Percentiles rank a stretch among this genome's conserved stretches.
phyloP scores from a whole-genome alignment of 768 basidiomycete species.

The Tricholoma matsutake region DNA sequence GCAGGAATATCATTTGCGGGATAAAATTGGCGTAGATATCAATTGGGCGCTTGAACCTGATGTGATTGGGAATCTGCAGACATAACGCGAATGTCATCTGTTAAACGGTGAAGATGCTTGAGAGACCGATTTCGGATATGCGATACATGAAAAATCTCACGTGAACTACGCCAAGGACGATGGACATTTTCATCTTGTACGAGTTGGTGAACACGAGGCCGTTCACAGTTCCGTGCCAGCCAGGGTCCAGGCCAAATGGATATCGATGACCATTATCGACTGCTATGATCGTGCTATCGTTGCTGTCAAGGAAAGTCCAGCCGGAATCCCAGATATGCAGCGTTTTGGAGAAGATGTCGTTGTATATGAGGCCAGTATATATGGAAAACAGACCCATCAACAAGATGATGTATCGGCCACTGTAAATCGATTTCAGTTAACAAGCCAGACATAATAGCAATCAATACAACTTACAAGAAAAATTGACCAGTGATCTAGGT shows the following conservation, averaged over 20 bases:
- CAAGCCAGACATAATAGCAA: conserved; percentile 2
- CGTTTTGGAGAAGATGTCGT: conserved; percentile 96
- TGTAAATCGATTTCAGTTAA: conserved; percentile 30
- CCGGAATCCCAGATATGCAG: conserved; percentile 85
- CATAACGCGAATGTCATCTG: conserved; percentile 99
- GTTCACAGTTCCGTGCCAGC: conserved; percentile 94
- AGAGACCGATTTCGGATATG: conserved; percentile 1
- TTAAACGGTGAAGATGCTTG: conserved; percentile 8
- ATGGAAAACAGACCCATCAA: conserved; percentile 98
- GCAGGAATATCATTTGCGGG: conserved; percentile 95
- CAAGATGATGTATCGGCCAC: conserved; percentile 97
- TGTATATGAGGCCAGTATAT: conserved; percentile 97
- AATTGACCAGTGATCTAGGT: conserved; percentile 78
- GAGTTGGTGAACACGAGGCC: conserved; percentile 93
- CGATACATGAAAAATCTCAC: conserved; percentile 44
- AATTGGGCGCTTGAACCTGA: conserved; percentile 83
- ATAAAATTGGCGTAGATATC: conserved; percentile 95
- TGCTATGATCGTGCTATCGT: conserved; percentile 43
- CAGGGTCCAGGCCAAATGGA: conserved; percentile 91
- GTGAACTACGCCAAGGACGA: conserved; percentile 94
- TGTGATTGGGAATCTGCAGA: conserved; percentile 92
- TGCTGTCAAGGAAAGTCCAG: conserved; percentile 69
- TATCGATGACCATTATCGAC: conserved; percentile 69
- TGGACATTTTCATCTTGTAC: conserved; percentile 99
- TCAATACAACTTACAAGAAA: conserved; percentile 73